Conservation (phyloP, 805 yeast species). For the Kodamaea hsintzibuensis region DNA sequence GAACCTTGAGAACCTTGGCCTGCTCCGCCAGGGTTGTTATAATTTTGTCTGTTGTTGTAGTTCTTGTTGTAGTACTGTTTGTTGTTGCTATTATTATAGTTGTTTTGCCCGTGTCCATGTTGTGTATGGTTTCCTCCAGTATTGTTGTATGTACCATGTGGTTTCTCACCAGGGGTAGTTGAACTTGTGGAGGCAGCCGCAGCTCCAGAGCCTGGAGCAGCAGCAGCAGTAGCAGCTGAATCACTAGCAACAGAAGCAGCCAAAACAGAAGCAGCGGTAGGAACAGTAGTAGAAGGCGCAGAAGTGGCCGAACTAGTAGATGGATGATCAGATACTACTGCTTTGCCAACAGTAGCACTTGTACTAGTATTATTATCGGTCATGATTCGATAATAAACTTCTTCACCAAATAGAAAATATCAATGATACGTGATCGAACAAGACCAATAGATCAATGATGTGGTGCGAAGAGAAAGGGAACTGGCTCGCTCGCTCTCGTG, state of each 20-base stretch:
- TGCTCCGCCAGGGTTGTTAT: slow-evolving; percentile 10
- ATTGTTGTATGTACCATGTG: slow-evolving; percentile 7
- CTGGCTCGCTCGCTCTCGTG: slow-evolving; percentile 8
- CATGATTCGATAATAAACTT: slow-evolving; percentile 3
- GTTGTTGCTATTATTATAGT: slow-evolving; percentile 11
- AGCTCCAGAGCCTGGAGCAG: neutral
- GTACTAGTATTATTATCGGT: slow-evolving; percentile 5
- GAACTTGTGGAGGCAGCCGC: slow-evolving; percentile 1
- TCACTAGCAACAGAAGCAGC: slow-evolving; percentile 6
- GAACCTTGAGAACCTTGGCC: slow-evolving; percentile 8
- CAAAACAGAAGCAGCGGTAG: slow-evolving; percentile 1
- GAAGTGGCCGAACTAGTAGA: neutral
- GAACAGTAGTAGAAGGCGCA: neutral
- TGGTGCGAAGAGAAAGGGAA: slow-evolving; percentile 7
- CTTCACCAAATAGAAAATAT: slow-evolving; percentile 3
- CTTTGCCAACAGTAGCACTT: slow-evolving; percentile 10
- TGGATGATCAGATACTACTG: slow-evolving; percentile 10
- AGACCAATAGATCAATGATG: slow-evolving; percentile 10
- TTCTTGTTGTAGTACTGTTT: slow-evolving; percentile 18
- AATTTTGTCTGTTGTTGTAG: slow-evolving; percentile 15
- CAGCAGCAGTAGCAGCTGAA: neutral
- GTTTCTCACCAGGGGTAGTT: neutral
- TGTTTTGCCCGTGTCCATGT: slow-evolving; percentile 5
- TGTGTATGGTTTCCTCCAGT: slow-evolving; percentile 3
- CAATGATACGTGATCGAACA: slow-evolving; percentile 7